phyloP scores from a whole-genome alignment of 2,329 filamentous ascomycete genomes.

The Microdochium bolleyi region DNA sequence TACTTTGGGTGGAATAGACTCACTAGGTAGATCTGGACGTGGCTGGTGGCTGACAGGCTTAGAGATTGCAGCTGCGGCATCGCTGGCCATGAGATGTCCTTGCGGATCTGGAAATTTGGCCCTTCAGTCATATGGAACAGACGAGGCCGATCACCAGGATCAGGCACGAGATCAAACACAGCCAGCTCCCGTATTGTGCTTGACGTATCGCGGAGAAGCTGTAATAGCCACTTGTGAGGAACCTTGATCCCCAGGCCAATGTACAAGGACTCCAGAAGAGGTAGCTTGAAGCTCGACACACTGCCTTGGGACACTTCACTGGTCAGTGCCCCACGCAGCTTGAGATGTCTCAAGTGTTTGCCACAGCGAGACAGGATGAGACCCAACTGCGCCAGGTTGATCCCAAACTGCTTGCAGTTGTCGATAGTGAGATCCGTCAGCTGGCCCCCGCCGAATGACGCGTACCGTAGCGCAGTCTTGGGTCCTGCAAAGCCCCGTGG shows the following conservation, averaged over 20 bases:
- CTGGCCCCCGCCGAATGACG: slow-evolving; percentile 2
- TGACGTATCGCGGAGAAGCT: slow-evolving; percentile 8
- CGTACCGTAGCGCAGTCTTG: slow-evolving; percentile 3
- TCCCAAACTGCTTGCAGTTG: slow-evolving; percentile 5
- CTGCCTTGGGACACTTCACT: neutral
- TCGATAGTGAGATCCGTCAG: slow-evolving; percentile 10
- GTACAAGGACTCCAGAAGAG: slow-evolving; percentile 9
- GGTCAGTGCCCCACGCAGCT: slow-evolving; percentile 5
- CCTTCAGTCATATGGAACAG: neutral
- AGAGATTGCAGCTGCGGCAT: neutral
- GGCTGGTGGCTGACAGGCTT: neutral
- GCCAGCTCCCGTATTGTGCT: slow-evolving; percentile 13
- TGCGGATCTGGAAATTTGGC: neutral
- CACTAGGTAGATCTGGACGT: slow-evolving; percentile 8
- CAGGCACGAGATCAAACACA: slow-evolving; percentile 6
- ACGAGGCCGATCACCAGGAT: neutral
- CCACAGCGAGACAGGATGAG: slow-evolving; percentile 4
- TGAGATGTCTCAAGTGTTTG: slow-evolving; percentile 9
- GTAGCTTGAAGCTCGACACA: neutral
- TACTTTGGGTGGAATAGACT: slow-evolving; percentile 1
- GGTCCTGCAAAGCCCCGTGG: slow-evolving; percentile 4
- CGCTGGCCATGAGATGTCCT: neutral
- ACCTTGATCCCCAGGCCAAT: slow-evolving; percentile 7
- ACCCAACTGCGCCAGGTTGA: slow-evolving; percentile 3
- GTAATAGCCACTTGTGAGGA: slow-evolving; percentile 1